phyloP scores from a whole-genome alignment of 1,139 yeast species.

The Nakaseomyces uthaithaninus region DNA sequence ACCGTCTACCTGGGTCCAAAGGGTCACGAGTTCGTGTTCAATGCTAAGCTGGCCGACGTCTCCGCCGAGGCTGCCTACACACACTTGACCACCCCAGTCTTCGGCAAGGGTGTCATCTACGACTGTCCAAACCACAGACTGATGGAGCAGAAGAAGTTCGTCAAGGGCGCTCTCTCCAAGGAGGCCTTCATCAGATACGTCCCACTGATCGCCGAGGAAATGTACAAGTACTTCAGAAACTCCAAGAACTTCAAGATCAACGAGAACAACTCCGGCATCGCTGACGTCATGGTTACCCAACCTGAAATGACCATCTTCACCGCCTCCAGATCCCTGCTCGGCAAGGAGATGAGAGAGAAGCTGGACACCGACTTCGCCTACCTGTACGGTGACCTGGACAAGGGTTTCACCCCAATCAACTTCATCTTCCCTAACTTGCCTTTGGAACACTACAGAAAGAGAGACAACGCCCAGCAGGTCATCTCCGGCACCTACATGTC shows the following conservation, averaged over 20 bases:
- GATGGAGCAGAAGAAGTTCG: conserved; percentile 98
- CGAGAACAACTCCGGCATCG: conserved; percentile 40
- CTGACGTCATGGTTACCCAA: conserved; percentile 74
- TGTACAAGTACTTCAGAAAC: conserved; percentile 50
- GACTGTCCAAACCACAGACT: conserved; percentile 90
- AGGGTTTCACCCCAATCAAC: conserved; percentile 93
- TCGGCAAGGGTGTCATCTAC: conserved; percentile 93
- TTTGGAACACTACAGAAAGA: conserved; percentile 69
- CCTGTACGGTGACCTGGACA: conserved; percentile 84
- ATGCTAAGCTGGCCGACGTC: conserved; percentile 82
- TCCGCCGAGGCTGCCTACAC: conserved; percentile 94
- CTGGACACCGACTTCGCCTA: conserved; percentile 79
- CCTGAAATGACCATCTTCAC: conserved; percentile 96
- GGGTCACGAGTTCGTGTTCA: conserved; percentile 94
- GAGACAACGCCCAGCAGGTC: conserved; percentile 81
- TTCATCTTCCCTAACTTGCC: conserved; percentile 94
- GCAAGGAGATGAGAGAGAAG: conserved; percentile 81
- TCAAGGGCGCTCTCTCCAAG: conserved; percentile 77
- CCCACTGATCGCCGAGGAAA: conserved; percentile 78
- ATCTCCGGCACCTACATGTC: conserved; percentile 75
- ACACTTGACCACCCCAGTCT: conserved; percentile 93
- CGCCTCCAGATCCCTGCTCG: conserved; percentile 84
- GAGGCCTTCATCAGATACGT: conserved; percentile 82
- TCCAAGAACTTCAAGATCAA: conserved; percentile 39
- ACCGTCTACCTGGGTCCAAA: conserved; percentile 94